Percentiles rank a stretch among this genome's conserved stretches.
Evolutionary conservation across 768 basidiomycete species (phyloP).

Genomic region (Holtermanniella nyarrowii): DNA sequence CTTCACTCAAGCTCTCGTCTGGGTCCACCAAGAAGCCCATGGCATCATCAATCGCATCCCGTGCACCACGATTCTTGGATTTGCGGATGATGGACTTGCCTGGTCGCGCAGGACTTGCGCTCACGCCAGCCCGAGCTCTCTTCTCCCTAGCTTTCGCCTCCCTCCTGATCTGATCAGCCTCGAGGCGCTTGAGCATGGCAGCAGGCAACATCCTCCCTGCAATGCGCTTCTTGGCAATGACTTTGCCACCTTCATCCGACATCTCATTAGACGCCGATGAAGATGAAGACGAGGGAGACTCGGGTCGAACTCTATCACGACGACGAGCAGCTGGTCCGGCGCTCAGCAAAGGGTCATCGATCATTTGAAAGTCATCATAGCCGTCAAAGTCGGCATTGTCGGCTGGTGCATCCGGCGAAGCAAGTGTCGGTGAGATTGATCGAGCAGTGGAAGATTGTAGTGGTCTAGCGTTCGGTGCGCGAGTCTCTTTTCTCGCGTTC

Average conservation of each 20-base stretch:
- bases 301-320: not conserved
- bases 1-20: constrained; percentile 2
- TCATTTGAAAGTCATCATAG: not conserved
- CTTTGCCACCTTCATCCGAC: not conserved
- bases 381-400: not conserved
- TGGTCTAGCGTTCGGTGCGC: constrained; percentile 8
- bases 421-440: constrained; percentile 1
- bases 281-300: not conserved
- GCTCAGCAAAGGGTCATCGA: not conserved
- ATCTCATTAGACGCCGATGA: not conserved
- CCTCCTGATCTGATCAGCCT: constrained; percentile 21
- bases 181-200: constrained; percentile 45
- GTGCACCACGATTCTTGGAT: constrained; percentile 3
- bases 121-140: constrained; percentile 41
- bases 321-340: not conserved
- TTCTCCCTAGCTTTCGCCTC: constrained; percentile 17
- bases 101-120: constrained; percentile 14
- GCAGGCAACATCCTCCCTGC: constrained; percentile 49
- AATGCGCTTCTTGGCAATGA: constrained; percentile 19
- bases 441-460: constrained; percentile 3
- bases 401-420: not conserved
- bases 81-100: constrained; percentile 46
- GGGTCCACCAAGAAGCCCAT: constrained; percentile 11
- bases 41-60: constrained; percentile 13
- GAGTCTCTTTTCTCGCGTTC: no score